These are phyloP conservation scores for Ambispora gerdemannii DNA, from an alignment of 192 early-diverging fungal species.

Conservation along the genomic window DNA sequence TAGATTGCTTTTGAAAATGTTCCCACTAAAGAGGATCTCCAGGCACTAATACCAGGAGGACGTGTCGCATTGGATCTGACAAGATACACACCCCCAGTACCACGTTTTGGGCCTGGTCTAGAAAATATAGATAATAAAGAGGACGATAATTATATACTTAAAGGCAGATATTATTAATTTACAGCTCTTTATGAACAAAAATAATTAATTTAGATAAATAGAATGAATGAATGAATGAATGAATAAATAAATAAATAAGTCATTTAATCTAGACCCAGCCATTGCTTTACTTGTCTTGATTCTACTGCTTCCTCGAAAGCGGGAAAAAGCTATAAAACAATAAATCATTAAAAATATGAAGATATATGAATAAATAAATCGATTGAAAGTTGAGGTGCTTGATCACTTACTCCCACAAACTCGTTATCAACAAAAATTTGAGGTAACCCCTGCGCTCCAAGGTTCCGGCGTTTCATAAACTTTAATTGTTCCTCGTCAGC, in stretches of 20 bases:
- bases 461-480: conserved; percentile 28
- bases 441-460: conserved; percentile 13
- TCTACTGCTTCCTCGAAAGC: conserved; percentile 25
- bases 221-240: background rate
- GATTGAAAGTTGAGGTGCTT: background rate
- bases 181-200: background rate
- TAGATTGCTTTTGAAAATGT: conserved; percentile 52
- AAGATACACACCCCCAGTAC: conserved; percentile 4
- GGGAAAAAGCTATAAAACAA: conserved; percentile 2
- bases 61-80: conserved; percentile 22
- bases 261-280: conserved; percentile 18
- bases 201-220: background rate
- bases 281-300: conserved; percentile 18
- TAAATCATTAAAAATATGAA: background rate
- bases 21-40: conserved; percentile 44
- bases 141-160: background rate
- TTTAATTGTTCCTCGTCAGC: conserved; percentile 23
- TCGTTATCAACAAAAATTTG: conserved; percentile 28
- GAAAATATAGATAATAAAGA: background rate
- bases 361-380: background rate
- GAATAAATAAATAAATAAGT: no score
- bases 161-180: conserved; percentile 16
- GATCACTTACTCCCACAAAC: conserved; percentile 21
- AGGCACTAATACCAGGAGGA: conserved; percentile 52
- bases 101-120: conserved; percentile 13